Conservation (phyloP, 140 eudicot genomes). For the Flaveria floridana region DNA sequence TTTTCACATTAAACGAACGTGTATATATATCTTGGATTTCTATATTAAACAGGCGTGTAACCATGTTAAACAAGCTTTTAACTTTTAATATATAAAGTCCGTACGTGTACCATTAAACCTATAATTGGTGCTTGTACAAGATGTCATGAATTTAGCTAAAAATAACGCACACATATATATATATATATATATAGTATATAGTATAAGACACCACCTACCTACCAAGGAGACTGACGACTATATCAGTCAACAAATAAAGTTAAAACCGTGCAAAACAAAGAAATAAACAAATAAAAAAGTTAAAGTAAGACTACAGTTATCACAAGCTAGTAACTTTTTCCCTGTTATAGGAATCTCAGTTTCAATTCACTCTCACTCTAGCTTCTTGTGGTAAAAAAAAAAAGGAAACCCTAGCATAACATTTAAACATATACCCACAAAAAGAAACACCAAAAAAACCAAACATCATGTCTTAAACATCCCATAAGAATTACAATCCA, state of each 20-base stretch:
- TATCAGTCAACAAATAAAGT: constrained; percentile 8
- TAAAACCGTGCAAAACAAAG: not conserved
- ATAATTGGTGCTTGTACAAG: too few species aligned
- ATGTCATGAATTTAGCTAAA: too few species aligned
- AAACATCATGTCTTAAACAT: constrained; percentile 27
- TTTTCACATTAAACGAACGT: too few species aligned
- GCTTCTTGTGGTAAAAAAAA: constrained; percentile 9
- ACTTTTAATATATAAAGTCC: too few species aligned
- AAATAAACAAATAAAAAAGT: constrained; percentile 14
- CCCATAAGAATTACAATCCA: constrained; percentile 18
- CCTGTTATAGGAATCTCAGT: constrained; percentile 25
- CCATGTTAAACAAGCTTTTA: too few species aligned
- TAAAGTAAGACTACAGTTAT: constrained; percentile 27
- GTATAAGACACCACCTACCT: constrained; percentile 11
- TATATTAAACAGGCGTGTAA: too few species aligned
- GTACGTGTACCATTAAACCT: too few species aligned
- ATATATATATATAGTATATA: too few species aligned
- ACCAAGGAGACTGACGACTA: constrained; percentile 19
- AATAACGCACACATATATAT: too few species aligned
- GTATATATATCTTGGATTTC: too few species aligned
- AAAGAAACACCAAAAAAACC: constrained; percentile 16
- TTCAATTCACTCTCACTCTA: constrained; percentile 16
- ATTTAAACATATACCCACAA: constrained; percentile 14
- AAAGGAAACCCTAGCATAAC: constrained; percentile 35
- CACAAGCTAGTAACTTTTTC: constrained; percentile 6